Conservation (phyloP, 1,284 basidiomycete genomes). For the Apiotrichum siamense region DNA sequence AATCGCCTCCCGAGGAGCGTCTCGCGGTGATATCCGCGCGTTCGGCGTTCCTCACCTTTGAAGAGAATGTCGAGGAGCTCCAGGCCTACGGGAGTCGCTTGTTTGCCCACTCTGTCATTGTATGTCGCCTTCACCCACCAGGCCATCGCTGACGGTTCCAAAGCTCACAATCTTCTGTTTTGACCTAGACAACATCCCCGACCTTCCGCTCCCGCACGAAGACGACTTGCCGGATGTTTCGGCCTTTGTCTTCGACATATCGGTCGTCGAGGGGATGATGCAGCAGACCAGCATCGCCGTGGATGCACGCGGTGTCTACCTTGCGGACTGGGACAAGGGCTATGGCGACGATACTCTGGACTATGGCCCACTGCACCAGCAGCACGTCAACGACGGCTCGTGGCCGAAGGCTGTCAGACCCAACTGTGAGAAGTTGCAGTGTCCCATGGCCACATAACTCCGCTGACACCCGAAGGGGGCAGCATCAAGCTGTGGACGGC, state of each 20-base stretch:
- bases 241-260: slow-evolving; percentile 1
- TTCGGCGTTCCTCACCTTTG: neutral
- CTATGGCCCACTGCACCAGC: neutral
- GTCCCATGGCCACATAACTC: neutral
- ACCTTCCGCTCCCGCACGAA: neutral
- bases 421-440: slow-evolving; percentile 2
- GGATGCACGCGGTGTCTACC: slow-evolving; percentile 9
- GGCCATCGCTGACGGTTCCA: neutral
- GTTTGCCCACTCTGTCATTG: neutral
- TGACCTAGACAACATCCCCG: neutral
- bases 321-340: slow-evolving; percentile 11
- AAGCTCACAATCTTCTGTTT: neutral
- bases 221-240: neutral
- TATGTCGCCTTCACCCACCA: neutral
- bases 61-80: neutral
- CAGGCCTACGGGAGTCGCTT: neutral
- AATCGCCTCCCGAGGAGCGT: neutral
- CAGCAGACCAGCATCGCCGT: neutral
- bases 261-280: slow-evolving; percentile 1
- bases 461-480: slow-evolving; percentile 1
- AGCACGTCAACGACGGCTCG: neutral
- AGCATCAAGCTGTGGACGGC: slow-evolving; percentile 5
- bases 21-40: too few species aligned
- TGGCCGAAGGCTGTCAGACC: slow-evolving; percentile 1
- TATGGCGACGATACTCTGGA: neutral